phyloP scores from a whole-genome alignment of 2,329 filamentous ascomycete genomes.

The Paecilomyces dactylethromorphus region DNA sequence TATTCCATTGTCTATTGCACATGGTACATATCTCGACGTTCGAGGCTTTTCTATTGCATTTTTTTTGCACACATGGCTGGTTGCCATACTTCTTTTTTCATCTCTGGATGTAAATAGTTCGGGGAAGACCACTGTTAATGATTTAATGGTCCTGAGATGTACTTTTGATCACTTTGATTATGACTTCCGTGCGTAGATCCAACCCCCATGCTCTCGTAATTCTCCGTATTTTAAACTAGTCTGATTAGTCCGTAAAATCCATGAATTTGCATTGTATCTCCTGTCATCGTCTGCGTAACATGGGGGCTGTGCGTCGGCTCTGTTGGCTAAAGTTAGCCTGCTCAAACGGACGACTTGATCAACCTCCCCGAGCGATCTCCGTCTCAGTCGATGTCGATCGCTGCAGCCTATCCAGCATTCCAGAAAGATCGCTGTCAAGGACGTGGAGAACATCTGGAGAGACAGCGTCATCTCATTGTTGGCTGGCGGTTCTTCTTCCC shows the following conservation, averaged over 20 bases:
- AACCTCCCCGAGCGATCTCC: not conserved
- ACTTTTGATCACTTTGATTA: not conserved
- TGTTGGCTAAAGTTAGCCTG: not conserved
- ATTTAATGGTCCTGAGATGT: not conserved
- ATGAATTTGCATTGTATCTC: not conserved
- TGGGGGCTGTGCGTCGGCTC: not conserved
- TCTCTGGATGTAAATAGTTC: not conserved
- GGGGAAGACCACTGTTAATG: not conserved
- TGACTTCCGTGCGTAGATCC: not conserved
- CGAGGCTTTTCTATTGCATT: not conserved
- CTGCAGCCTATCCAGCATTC: not conserved
- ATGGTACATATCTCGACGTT: not conserved
- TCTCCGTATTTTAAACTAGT: not conserved
- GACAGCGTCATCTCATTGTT: not conserved
- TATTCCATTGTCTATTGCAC: not conserved
- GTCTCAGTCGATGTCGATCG: not conserved
- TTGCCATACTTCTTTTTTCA: not conserved
- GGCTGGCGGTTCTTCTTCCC: not conserved
- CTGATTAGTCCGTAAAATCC: not conserved
- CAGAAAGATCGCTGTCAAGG: not conserved
- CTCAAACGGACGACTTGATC: not conserved
- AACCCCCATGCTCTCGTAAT: not conserved
- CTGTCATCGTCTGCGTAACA: not conserved
- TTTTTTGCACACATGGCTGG: not conserved
- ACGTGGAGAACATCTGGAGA: not conserved